Conservation (phyloP, 495 filamentous ascomycete species). For the Saxophila tyrrhenica region DNA sequence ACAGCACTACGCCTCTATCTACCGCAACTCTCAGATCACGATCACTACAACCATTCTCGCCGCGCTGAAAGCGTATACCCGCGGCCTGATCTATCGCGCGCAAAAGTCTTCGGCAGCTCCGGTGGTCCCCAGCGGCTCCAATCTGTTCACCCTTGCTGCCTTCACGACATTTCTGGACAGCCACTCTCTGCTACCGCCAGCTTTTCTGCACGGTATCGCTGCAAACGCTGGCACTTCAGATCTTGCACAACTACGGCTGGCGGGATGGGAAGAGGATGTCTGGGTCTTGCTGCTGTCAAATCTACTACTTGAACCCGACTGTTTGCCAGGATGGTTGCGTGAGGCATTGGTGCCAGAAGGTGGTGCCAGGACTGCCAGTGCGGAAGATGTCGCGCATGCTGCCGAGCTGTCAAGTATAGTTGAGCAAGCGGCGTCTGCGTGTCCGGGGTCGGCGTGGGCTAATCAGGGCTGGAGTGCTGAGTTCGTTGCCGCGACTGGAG, state of each 20-base stretch:
- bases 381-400: neutral
- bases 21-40: slow-evolving; percentile 21
- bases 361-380: neutral
- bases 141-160: slow-evolving; percentile 9
- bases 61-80: slow-evolving; percentile 14
- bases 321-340: neutral
- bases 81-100: slow-evolving; percentile 4
- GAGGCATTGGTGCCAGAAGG: neutral
- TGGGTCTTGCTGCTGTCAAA: slow-evolving; percentile 14
- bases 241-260: slow-evolving; percentile 6
- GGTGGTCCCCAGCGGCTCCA: neutral
- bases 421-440: neutral
- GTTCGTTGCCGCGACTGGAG: slow-evolving; percentile 9
- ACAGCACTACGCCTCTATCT: slow-evolving; percentile 22
- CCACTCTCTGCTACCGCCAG: neutral
- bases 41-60: slow-evolving; percentile 16
- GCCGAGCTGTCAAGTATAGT: slow-evolving; percentile 4
- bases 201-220: slow-evolving; percentile 15
- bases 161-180: slow-evolving; percentile 5
- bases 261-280: slow-evolving; percentile 23
- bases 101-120: neutral
- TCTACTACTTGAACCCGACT: neutral
- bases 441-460: slow-evolving; percentile 1
- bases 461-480: slow-evolving; percentile 8
- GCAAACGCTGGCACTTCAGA: slow-evolving; percentile 8